Evolutionary conservation across 306 rosid species (phyloP), one percentile per base, ranked within the genome.

Genomic region (Herpetospermum pedunculosum): DNA sequence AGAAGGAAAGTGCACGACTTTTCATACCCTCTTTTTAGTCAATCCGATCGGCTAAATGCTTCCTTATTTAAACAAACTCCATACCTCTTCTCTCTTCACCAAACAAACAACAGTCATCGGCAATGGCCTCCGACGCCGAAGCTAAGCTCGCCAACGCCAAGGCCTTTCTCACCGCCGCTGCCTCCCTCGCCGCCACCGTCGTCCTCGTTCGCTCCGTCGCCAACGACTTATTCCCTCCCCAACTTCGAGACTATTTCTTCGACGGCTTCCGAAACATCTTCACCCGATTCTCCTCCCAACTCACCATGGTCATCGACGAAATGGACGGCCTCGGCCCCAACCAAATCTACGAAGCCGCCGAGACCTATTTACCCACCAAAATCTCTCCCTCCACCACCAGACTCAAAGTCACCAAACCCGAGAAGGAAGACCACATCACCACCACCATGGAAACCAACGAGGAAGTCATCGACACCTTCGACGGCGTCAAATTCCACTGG

Each of bases 271-370:
- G 77, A 21, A 44, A 53, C 67, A 18, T 81, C 25, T 64, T 79
- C 64, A 46, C 21, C 25, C 81, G 83, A 5, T 86, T 84, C 87
- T 89, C 96, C 5, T 58, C 80, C 18, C 80, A 81, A 23, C 75
- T 83, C 75, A 92, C 92, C 6, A 81, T 89, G 67, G 83, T 92
- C 15, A 77, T 92, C 52, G 87, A 86, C 34, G 96, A 89, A 75
- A 85, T 82, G 75, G 87, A 92, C 8, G 97, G 96, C 19, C 82
- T 92, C 1, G 76, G 57, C 6, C 63, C 19, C 78, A 92, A 92
- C 84, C 75, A 82, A 64, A 78, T 92, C 76, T 89, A 87, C 82
- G 88, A 79, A 7, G 84, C 96, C 0, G 96, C 89, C 0, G 89
- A 85, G 40, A 53, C 70, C 23, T 92, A 89, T 69, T 65, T 92